Percentiles rank a stretch among this genome's conserved stretches.
Conservation (phyloP, 2,329 filamentous ascomycete genomes). For the Alternaria brassicae region DNA sequence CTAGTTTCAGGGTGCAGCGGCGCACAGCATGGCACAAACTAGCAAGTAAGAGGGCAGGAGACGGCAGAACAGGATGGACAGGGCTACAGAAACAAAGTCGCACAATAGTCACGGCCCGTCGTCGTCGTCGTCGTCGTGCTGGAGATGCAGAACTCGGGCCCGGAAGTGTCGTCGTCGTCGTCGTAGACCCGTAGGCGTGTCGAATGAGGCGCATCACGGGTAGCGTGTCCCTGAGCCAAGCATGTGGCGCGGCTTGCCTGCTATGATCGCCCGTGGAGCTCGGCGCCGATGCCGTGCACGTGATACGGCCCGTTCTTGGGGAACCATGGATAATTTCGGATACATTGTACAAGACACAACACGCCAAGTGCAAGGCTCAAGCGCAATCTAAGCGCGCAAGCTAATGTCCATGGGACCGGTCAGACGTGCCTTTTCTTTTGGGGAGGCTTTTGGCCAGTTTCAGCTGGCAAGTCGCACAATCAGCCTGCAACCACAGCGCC, state of each 20-base stretch:
- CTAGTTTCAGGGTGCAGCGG: slow-evolving; percentile 38
- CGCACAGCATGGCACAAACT: slow-evolving; percentile 25
- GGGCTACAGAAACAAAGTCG: neutral
- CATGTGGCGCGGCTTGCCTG: neutral
- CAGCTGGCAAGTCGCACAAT: neutral
- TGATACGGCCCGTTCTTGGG: neutral
- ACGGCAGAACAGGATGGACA: neutral
- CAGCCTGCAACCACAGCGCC: slow-evolving; percentile 4
- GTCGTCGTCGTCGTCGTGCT: neutral
- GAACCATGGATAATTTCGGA: neutral
- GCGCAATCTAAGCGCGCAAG: neutral
- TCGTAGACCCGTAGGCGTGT: slow-evolving; percentile 2
- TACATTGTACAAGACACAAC: neutral
- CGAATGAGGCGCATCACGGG: slow-evolving; percentile 1
- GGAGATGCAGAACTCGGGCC: neutral
- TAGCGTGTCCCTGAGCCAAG: slow-evolving; percentile 3
- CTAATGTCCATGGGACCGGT: neutral
- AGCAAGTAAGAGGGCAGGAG: neutral
- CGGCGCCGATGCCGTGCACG: neutral
- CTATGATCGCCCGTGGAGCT: neutral
- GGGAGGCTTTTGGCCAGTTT: neutral
- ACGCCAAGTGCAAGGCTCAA: neutral
- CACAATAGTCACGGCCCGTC: neutral
- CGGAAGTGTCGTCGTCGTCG: neutral
- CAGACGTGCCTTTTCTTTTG: neutral